These are phyloP conservation scores for Penicillium waksmanii DNA, from an alignment of 495 filamentous ascomycete genomes.

Conservation along the genomic window DNA sequence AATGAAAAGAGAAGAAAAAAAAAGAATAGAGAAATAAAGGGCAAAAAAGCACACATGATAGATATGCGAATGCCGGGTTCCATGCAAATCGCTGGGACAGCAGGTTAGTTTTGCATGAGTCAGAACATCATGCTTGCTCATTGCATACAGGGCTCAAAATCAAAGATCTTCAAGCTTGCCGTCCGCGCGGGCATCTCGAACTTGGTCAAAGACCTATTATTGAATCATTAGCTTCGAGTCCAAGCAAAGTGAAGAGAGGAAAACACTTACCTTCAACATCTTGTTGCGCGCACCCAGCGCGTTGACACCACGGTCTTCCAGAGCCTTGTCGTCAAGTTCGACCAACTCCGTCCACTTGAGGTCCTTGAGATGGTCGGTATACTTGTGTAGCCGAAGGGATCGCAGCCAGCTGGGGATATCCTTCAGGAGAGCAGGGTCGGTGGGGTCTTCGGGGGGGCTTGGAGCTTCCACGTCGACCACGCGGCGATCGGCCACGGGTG, in stretches of 20 bases:
- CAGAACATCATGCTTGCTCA: constrained; percentile 14
- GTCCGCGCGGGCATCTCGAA: constrained; percentile 75
- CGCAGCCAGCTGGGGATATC: constrained; percentile 96
- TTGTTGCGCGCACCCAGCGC: constrained; percentile 93
- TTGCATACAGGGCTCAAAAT: constrained; percentile 28
- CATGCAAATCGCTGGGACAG: constrained; percentile 26
- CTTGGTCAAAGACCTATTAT: constrained; percentile 84
- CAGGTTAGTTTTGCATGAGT: constrained; percentile 1
- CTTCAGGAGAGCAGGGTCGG: constrained; percentile 85
- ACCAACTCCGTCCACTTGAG: constrained; percentile 95
- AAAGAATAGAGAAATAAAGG: constrained; percentile 19
- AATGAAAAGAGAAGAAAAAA: constrained; percentile 15
- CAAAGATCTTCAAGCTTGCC: constrained; percentile 60
- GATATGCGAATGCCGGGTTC: constrained; percentile 21
- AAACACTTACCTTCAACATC: constrained; percentile 83
- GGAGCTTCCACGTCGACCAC: constrained; percentile 89
- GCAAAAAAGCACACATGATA: constrained; percentile 22
- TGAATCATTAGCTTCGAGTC: constrained; percentile 24
- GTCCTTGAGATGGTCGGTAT: constrained; percentile 97
- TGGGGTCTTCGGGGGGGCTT: constrained; percentile 98
- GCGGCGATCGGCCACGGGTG: constrained; percentile 85
- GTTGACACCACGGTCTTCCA: constrained; percentile 93
- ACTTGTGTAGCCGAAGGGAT: constrained; percentile 95
- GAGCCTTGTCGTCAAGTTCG: constrained; percentile 87
- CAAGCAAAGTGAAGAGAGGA: background rate